Evolutionary conservation across 768 basidiomycete species (phyloP).

Genomic region (Boletellus emodensis): DNA sequence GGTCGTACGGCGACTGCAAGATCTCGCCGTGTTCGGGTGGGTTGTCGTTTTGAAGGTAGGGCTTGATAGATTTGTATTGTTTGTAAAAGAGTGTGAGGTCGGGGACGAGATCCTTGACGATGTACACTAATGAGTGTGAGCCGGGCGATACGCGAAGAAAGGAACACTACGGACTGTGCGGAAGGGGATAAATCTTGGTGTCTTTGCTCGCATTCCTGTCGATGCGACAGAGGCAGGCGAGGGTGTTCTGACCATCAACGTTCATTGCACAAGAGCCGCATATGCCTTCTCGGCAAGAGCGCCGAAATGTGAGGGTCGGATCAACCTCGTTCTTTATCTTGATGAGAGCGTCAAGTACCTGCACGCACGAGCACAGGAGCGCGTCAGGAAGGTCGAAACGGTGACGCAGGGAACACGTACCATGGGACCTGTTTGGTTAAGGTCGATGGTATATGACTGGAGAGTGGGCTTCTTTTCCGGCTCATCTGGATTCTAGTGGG

Average conservation of each 20-base stretch:
- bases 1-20: slow-evolving; percentile 86
- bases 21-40: slow-evolving; percentile 81
- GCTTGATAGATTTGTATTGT: slow-evolving; percentile 99
- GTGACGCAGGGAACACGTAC: slow-evolving; percentile 33
- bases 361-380: neutral
- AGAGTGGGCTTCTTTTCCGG: slow-evolving; percentile 87
- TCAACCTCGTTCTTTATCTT: slow-evolving; percentile 99
- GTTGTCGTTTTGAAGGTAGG: slow-evolving; percentile 92
- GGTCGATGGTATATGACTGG: slow-evolving; percentile 87
- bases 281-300: slow-evolving; percentile 92
- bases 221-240: slow-evolving; percentile 95
- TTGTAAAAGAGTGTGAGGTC: slow-evolving; percentile 93
- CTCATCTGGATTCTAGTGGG: slow-evolving; percentile 81
- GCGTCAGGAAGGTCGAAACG: slow-evolving; percentile 1
- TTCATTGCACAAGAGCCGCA: slow-evolving; percentile 99
- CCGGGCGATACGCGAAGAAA: neutral
- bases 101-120: slow-evolving; percentile 95
- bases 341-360: slow-evolving; percentile 89
- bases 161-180: slow-evolving; percentile 71
- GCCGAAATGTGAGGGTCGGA: slow-evolving; percentile 93
- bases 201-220: slow-evolving; percentile 84
- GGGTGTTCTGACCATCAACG: slow-evolving; percentile 96
- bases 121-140: slow-evolving; percentile 63
- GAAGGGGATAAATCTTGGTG: slow-evolving; percentile 92
- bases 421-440: slow-evolving; percentile 96